Base-by-base conservation (phyloP, 164 flowering plant species). In the Annona squamosa region DNA sequence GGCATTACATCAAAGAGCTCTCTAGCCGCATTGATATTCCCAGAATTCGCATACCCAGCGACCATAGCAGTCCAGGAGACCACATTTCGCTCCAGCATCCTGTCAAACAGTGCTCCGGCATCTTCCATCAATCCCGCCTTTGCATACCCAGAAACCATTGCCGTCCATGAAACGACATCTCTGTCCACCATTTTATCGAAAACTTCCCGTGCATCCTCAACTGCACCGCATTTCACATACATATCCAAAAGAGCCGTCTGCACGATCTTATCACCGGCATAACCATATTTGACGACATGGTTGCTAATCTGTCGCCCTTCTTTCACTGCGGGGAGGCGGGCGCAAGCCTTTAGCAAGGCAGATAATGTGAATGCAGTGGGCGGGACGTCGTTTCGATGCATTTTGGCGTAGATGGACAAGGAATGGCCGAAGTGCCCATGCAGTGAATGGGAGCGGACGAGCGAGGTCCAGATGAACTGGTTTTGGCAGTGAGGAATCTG, bases 21-120 rank as follows among this genome's bases (percentile, higher is more conserved):
- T 63, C 69, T 74, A 1, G 89, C 89, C 2, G 73, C 61, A 48
- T 13, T 61, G 61, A 86, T 72, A 42, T 79, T 74, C 0, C 90
- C 88, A 17, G 7, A 45, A 56, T 78, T 79, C 0, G 87, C 85
- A 48, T 84, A 87, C 48, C 87, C 87, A 3, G 86, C 87, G 0
- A 85, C 84, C 79, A 87, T 82, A 4, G 87, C 86, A 70, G 84
- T 86, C 85, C 85, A 86, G 16, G 87, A 77, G 3, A 84, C 57
- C 9, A 81, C 77, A 73, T 76, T 80, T 65, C 73, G 80, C 52
- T 66, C 78, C n/a, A 72, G 78, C 82, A 81, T 82, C 44, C 18
- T 61, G 56, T 77, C 70, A 63, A 84, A 84, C 65, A 84, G 68
- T 12, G 57, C 64, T 10, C 76, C 26, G 1, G 87, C 89, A 37